phyloP scores from a whole-genome alignment of 495 filamentous ascomycete species.

The Trichocladium uniseriatum region DNA sequence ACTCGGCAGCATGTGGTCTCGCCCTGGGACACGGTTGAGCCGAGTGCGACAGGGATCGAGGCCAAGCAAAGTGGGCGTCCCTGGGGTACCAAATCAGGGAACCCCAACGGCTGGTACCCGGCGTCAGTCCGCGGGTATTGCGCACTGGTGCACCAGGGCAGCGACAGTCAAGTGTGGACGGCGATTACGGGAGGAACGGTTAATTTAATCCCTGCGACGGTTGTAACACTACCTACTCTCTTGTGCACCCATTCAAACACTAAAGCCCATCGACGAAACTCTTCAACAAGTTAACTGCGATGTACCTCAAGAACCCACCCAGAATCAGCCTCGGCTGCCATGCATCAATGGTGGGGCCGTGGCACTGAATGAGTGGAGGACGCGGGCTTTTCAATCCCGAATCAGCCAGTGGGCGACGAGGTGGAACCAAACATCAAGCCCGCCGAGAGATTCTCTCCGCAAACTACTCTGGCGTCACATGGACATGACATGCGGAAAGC shows the following conservation, averaged over 20 bases:
- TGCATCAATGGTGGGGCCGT: constrained; percentile 6
- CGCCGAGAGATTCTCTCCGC: neutral
- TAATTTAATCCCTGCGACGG: too few species aligned
- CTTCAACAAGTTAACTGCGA: too few species aligned
- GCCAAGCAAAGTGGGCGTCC: constrained; percentile 3
- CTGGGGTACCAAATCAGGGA: neutral
- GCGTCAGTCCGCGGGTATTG: too few species aligned
- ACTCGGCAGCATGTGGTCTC: constrained; percentile 23
- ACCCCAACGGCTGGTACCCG: neutral
- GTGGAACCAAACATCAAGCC: neutral
- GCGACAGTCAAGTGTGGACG: too few species aligned
- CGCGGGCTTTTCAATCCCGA: constrained; percentile 1
- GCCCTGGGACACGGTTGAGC: constrained; percentile 7
- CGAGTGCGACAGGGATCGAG: constrained; percentile 18
- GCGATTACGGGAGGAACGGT: too few species aligned
- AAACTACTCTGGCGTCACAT: neutral
- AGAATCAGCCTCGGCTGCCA: constrained; percentile 16
- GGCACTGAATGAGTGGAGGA: constrained; percentile 3
- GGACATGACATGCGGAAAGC: constrained; percentile 3
- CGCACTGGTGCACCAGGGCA: too few species aligned
- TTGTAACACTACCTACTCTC: too few species aligned
- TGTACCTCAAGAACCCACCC: constrained; percentile 1
- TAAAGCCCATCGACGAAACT: too few species aligned
- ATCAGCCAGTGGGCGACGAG: neutral
- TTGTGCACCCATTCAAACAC: too few species aligned